Percentiles rank a stretch among this genome's conserved stretches.
Evolutionary conservation across 148 eudicot species (phyloP).

Genomic region (Euryodendron excelsum): DNA sequence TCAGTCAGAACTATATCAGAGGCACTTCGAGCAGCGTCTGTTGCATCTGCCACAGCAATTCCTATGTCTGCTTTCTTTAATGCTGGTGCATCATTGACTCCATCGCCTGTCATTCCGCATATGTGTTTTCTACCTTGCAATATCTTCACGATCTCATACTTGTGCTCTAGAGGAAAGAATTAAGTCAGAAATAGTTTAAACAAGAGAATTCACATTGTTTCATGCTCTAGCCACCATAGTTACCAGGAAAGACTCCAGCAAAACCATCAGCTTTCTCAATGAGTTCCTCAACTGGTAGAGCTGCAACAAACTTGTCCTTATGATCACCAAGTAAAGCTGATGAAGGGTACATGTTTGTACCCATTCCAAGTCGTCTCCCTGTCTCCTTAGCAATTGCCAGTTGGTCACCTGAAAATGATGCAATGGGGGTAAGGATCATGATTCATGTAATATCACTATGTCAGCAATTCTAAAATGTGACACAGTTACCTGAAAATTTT

Average conservation of each 20-base stretch:
- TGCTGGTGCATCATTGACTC: conserved; percentile 88
- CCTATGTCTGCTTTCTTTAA: conserved; percentile 83
- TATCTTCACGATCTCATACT: conserved; percentile 71
- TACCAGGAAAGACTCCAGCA: conserved; percentile 95
- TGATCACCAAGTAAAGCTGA: conserved; percentile 58
- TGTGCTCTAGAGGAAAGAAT: conserved; percentile 53
- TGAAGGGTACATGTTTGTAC: conserved; percentile 88
- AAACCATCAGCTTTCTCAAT: conserved; percentile 86
- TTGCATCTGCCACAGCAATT: conserved; percentile 81
- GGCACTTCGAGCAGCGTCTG: conserved; percentile 89
- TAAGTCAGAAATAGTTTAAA: neutral
- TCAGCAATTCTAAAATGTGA: neutral
- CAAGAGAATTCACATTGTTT: neutral
- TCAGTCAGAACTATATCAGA: conserved; percentile 86
- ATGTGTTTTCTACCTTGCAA: conserved; percentile 74
- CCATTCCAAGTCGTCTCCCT: conserved; percentile 90
- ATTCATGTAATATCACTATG: too few species aligned
- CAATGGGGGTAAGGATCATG: neutral
- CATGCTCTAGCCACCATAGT: neutral
- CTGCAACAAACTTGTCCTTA: conserved; percentile 33
- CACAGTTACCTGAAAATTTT: neutral
- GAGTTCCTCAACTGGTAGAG: conserved; percentile 67
- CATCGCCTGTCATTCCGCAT: conserved; percentile 93
- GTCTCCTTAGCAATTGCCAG: conserved; percentile 90
- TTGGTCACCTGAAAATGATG: conserved; percentile 60